phyloP scores from a whole-genome alignment of 23 red algal genomes.

The Porphyridium purpureum region DNA sequence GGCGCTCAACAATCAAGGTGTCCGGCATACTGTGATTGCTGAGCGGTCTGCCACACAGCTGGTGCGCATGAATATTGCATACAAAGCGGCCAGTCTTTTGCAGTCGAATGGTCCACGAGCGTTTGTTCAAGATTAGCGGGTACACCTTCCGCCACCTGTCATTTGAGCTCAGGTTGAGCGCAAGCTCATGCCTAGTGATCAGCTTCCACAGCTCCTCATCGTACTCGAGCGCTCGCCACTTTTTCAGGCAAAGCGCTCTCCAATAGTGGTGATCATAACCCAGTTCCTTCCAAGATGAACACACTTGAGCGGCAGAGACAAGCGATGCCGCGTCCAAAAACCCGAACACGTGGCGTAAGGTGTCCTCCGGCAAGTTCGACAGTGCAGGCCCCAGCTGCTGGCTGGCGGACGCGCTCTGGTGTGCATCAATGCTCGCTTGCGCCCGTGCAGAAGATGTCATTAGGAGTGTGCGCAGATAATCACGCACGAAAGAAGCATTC shows the following conservation, averaged over 20 bases:
- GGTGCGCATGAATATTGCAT: slow-evolving; percentile 89
- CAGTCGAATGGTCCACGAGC: slow-evolving; percentile 60
- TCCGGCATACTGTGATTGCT: slow-evolving; percentile 33
- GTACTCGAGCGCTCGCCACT: slow-evolving; percentile 67
- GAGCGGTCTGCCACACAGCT: slow-evolving; percentile 50
- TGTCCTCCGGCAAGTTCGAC: slow-evolving; percentile 54
- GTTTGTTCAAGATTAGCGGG: slow-evolving; percentile 20
- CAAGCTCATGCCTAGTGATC: slow-evolving; percentile 37
- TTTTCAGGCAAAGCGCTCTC: slow-evolving; percentile 42
- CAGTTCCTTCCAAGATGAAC: slow-evolving; percentile 72
- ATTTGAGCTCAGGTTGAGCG: slow-evolving; percentile 6
- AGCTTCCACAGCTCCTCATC: slow-evolving; percentile 70
- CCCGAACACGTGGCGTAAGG: slow-evolving; percentile 55
- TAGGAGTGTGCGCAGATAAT: slow-evolving; percentile 77
- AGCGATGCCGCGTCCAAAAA: slow-evolving; percentile 69
- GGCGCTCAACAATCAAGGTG: slow-evolving; percentile 81
- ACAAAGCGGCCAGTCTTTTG: slow-evolving; percentile 99
- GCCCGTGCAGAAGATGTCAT: too few species aligned
- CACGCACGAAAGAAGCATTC: slow-evolving; percentile 78
- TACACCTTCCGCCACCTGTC: slow-evolving; percentile 67
- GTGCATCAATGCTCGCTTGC: too few species aligned
- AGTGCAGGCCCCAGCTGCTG: background rate
- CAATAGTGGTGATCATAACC: slow-evolving; percentile 60
- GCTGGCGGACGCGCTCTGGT: background rate
- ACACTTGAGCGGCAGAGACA: slow-evolving; percentile 44